Conservation (phyloP, 305 asterid species). For the Fraxinus platypoda region DNA sequence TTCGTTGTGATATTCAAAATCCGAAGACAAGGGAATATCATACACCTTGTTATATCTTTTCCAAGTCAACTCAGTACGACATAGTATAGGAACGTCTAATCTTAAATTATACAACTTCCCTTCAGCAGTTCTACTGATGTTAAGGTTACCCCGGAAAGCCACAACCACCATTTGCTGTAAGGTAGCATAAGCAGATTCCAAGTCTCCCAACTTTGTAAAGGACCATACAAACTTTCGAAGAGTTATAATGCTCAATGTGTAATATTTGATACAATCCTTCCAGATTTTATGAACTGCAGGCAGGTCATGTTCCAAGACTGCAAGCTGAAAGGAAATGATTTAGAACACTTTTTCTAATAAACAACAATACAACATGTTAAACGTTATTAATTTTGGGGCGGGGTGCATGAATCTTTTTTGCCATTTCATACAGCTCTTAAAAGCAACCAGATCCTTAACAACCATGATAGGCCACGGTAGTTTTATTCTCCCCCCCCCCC, state of each 20-base stretch:
- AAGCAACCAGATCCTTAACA: not conserved
- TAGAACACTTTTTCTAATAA: slow-evolving; percentile 23
- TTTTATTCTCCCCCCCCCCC: not conserved
- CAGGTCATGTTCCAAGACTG: slow-evolving; percentile 70
- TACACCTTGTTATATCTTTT: slow-evolving; percentile 23
- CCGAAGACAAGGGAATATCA: slow-evolving; percentile 23
- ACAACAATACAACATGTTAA: not conserved
- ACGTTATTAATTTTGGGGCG: not conserved
- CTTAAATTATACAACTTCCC: slow-evolving; percentile 43
- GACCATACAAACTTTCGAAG: slow-evolving; percentile 73
- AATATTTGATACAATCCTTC: slow-evolving; percentile 62
- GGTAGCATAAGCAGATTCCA: slow-evolving; percentile 66
- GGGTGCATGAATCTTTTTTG: not conserved
- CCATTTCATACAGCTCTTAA: not conserved
- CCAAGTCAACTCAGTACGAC: slow-evolving; percentile 26
- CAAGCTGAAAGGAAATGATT: slow-evolving; percentile 66
- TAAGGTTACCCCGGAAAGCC: slow-evolving; percentile 38
- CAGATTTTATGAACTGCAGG: slow-evolving; percentile 66
- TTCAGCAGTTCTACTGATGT: slow-evolving; percentile 45
- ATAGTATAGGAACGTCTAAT: slow-evolving; percentile 71
- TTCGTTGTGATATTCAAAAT: slow-evolving; percentile 27
- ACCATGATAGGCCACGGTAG: not conserved
- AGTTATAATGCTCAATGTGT: slow-evolving; percentile 50
- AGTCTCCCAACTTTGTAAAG: slow-evolving; percentile 66
- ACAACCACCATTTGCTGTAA: slow-evolving; percentile 66